A percentile compares a stretch with the other conserved stretches of the same genome.
These are phyloP conservation scores for Tricladium varicosporioides DNA, from an alignment of 2,329 filamentous ascomycete genomes.

Conservation along the genomic window DNA sequence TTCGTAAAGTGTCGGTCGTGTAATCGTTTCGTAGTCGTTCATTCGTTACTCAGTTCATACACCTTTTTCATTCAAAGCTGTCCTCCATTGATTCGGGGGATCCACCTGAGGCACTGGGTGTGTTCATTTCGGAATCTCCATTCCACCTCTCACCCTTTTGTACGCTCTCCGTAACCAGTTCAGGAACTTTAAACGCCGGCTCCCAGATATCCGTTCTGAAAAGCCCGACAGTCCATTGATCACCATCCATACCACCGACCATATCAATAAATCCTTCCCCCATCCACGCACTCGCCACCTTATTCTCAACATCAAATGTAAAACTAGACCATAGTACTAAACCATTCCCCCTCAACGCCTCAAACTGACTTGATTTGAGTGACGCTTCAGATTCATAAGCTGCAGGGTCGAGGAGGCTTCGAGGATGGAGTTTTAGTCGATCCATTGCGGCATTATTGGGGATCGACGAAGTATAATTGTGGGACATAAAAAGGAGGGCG, in stretches of 20 bases:
- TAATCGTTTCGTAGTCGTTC: not conserved
- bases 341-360: slow-evolving; percentile 7
- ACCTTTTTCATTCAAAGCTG: not conserved
- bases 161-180: not conserved
- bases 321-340: slow-evolving; percentile 7
- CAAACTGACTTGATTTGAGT: not conserved
- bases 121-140: too few relatives aligned
- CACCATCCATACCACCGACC: not conserved
- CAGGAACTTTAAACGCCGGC: not conserved
- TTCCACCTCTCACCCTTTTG: not conserved
- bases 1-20: too few relatives aligned
- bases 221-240: not conserved
- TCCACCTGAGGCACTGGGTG: too few relatives aligned
- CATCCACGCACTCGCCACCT: slow-evolving; percentile 12
- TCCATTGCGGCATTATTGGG: not conserved
- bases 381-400: not conserved
- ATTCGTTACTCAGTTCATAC: not conserved
- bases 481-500: not conserved
- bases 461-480: not conserved
- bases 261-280: not conserved
- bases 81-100: too few relatives aligned
- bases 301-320: not conserved
- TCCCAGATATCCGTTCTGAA: slow-evolving; percentile 1
- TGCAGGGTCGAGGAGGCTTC: not conserved
- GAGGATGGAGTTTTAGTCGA: not conserved